Evolutionary conservation across 225 moss, liverwort and hornwort species (phyloP).

Genomic region (Antitrichia curtipendula): DNA sequence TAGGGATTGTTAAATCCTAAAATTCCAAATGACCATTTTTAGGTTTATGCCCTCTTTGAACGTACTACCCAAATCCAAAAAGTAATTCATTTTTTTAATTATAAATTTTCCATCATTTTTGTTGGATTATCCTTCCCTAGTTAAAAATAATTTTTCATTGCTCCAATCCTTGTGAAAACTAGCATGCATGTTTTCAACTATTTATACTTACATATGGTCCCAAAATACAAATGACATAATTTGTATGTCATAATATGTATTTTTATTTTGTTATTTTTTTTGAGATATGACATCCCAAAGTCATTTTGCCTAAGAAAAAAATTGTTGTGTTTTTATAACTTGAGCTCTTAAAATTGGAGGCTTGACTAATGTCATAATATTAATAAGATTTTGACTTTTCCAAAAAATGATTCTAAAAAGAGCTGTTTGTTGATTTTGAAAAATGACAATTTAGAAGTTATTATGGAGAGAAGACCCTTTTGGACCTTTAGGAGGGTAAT

Average conservation of each 20-base stretch:
- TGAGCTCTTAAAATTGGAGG: not conserved
- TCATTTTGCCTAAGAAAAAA: not conserved
- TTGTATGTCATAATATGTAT: too few species aligned
- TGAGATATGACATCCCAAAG: not conserved
- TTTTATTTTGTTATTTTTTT: not conserved
- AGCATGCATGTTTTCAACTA: not conserved
- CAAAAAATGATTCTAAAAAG: not conserved
- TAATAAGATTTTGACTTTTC: not conserved
- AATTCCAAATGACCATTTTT: not conserved
- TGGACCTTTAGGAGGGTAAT: accelerated
- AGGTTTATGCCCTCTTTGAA: accelerated
- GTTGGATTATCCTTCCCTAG: accelerated
- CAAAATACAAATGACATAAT: too few species aligned
- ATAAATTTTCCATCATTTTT: not conserved
- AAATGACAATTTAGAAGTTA: accelerated
- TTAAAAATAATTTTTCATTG: not conserved
- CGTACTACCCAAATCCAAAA: not conserved
- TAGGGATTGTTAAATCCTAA: too few species aligned
- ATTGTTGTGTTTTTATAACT: not conserved
- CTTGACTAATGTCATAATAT: not conserved
- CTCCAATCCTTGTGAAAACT: not conserved
- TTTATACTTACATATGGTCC: not conserved
- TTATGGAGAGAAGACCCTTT: accelerated
- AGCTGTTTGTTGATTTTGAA: not conserved
- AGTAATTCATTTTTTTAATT: not conserved